phyloP scores from a whole-genome alignment of 331 rosid species.

The Cydonia oblonga region DNA sequence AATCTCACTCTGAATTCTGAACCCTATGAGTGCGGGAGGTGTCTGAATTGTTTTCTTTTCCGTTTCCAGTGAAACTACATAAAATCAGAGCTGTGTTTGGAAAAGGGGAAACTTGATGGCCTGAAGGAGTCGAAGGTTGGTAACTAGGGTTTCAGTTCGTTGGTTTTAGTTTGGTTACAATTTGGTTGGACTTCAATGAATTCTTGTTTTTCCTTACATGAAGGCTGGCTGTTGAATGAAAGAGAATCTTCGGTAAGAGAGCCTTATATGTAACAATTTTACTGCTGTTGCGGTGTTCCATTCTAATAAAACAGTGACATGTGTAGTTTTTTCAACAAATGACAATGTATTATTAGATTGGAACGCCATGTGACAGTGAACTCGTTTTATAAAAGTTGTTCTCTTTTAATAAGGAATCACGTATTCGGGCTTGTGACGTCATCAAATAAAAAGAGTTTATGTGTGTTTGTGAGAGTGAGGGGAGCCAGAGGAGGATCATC shows the following conservation, averaged over 20 bases:
- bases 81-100: not conserved
- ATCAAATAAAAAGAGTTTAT: not conserved
- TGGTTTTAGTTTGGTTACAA: not conserved
- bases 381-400: rapidly evolving
- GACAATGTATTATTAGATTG: rapidly evolving
- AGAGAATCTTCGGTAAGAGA: too few relatives aligned
- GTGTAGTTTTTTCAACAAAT: rapidly evolving
- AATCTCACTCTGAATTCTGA: not conserved
- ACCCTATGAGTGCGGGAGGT: not conserved
- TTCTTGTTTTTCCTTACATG: not conserved
- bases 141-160: not conserved
- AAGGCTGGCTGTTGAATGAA: not conserved
- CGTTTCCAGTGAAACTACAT: not conserved
- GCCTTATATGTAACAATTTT: rapidly evolving
- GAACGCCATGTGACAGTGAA: rapidly evolving
- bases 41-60: not conserved
- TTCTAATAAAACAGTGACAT: too few relatives aligned
- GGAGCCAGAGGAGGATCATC: not conserved
- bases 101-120: not conserved
- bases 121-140: not conserved
- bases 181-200: not conserved
- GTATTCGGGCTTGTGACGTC: not conserved
- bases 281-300: rapidly evolving
- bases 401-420: too few relatives aligned
- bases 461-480: not conserved